Conservation (phyloP, 305 asterid species). For the Fraxinus floribunda region DNA sequence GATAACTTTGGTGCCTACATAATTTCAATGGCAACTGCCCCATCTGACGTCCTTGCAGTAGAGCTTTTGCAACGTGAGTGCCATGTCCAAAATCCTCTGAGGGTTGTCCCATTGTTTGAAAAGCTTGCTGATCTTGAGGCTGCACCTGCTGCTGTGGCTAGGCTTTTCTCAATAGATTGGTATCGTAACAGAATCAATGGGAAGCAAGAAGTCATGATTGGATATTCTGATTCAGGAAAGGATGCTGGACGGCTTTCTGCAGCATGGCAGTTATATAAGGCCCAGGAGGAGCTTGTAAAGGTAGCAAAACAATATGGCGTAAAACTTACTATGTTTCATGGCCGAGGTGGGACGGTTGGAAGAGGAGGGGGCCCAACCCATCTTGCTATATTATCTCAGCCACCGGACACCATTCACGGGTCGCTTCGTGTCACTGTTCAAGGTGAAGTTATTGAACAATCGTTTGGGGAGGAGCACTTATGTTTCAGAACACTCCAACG, state of each 20-base stretch:
- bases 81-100: slow-evolving; percentile 56
- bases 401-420: slow-evolving; percentile 87
- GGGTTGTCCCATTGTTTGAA: slow-evolving; percentile 84
- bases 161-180: slow-evolving; percentile 83
- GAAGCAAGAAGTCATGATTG: slow-evolving; percentile 92
- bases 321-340: slow-evolving; percentile 84
- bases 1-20: slow-evolving; percentile 83
- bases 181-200: slow-evolving; percentile 71
- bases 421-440: slow-evolving; percentile 90
- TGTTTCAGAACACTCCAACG: slow-evolving; percentile 89
- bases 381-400: slow-evolving; percentile 89
- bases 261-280: slow-evolving; percentile 86
- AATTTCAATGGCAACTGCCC: slow-evolving; percentile 89
- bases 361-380: slow-evolving; percentile 96
- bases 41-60: slow-evolving; percentile 88
- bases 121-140: slow-evolving; percentile 82
- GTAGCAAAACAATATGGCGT: slow-evolving; percentile 78
- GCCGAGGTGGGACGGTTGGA: slow-evolving; percentile 87
- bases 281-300: slow-evolving; percentile 86
- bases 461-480: slow-evolving; percentile 85
- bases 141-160: slow-evolving; percentile 81
- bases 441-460: slow-evolving; percentile 85
- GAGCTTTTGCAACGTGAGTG: slow-evolving; percentile 88
- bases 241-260: slow-evolving; percentile 95
- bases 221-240: slow-evolving; percentile 89